phyloP scores from a whole-genome alignment of 1,139 yeast genomes.

The Nakaseomyces glabratus region DNA sequence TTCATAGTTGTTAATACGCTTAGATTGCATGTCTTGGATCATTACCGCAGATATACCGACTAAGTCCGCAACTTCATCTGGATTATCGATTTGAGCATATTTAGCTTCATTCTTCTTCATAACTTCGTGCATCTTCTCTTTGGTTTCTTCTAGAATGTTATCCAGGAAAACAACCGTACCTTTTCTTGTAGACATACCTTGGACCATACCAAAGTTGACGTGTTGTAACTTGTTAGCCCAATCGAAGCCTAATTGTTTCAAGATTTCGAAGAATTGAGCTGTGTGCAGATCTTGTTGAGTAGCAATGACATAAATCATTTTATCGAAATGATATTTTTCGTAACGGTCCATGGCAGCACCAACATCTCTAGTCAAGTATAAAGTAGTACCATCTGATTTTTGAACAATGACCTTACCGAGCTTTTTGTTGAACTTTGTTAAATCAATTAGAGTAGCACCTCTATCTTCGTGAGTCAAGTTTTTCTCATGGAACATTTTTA shows the following conservation, averaged over 20 bases:
- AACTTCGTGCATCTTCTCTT: slow-evolving; percentile 92
- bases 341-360: slow-evolving; percentile 95
- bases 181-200: slow-evolving; percentile 97
- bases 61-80: slow-evolving; percentile 91
- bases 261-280: slow-evolving; percentile 90
- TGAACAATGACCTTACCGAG: slow-evolving; percentile 90
- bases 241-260: slow-evolving; percentile 82
- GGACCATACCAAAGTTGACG: slow-evolving; percentile 95
- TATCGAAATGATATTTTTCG: slow-evolving; percentile 77
- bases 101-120: slow-evolving; percentile 90
- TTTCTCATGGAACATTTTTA: slow-evolving; percentile 53
- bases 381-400: slow-evolving; percentile 91
- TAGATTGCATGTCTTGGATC: slow-evolving; percentile 98
- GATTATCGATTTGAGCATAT: slow-evolving; percentile 88
- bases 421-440: slow-evolving; percentile 80
- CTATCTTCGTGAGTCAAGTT: slow-evolving; percentile 75
- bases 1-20: slow-evolving; percentile 91
- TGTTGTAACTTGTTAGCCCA: slow-evolving; percentile 81
- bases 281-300: slow-evolving; percentile 91
- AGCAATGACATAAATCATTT: slow-evolving; percentile 94
- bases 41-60: slow-evolving; percentile 96
- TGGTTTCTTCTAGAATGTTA: slow-evolving; percentile 87
- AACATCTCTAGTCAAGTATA: slow-evolving; percentile 91
- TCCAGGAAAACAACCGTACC: slow-evolving; percentile 98
- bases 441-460: slow-evolving; percentile 86